Base-by-base conservation (phyloP, 495 filamentous ascomycete genomes). In the Aspergillus baeticus region DNA sequence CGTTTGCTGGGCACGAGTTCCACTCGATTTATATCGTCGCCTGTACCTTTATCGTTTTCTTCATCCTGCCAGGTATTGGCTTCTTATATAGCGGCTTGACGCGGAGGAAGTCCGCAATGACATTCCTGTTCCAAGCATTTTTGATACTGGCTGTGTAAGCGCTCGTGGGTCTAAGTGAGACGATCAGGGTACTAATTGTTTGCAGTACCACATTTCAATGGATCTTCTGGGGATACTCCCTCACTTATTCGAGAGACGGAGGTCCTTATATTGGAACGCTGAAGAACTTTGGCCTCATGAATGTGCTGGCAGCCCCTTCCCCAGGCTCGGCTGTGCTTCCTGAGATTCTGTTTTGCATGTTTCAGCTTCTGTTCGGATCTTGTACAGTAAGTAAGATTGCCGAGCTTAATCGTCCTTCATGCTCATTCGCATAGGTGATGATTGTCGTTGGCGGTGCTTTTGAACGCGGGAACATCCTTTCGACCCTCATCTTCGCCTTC, bases 51-150 rank as follows among this genome's bases (percentile, higher is more conserved):
- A 70, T 85, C 49, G 81, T 84, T 46, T 84, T 79, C 77, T 60
- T 85, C 42, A 84, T 84, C 41, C 80, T 84, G 13, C 82, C 82
- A 4, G 82, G 81, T 3, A 81, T 84, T 53, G 81, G 81, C 34
- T 65, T 86, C 0, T 69, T 86, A 10, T 84, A 86, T 62, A 74
- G 78, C 39, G 82, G 83, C 46, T 71, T 86, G 14, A 76, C 82
- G 5, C 73, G 83, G 37, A 65, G 83, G 39, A 86, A 86, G 66
- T 82, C 80, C 6, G 76, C 81, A 7, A 65, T 86, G 43, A 66
- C 80, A 10, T 62, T 84, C 39, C 69, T 86, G 1, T 84, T 84
- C 59, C 82, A 84, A 59, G 79, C 77, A n/a, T 69, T 86, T 35
- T 73, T 80, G 73, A 71, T 77, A 38, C 64, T 72, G 14, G 76